Base-by-base conservation (phyloP, 106 monocot genomes). In the Posidonia australis region DNA sequence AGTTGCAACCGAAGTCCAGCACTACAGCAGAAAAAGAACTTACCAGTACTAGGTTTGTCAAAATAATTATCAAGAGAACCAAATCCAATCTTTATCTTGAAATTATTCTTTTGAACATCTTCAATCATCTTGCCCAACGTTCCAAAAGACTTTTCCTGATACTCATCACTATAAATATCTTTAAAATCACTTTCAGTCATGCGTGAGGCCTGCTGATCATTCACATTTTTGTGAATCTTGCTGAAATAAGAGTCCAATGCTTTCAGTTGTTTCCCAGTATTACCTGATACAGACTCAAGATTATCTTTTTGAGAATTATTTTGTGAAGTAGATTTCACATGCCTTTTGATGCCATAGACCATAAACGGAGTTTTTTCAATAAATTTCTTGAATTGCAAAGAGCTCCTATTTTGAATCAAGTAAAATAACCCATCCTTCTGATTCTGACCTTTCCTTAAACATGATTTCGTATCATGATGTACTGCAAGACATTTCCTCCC, bases 231-330 rank as follows among this genome's bases (percentile, higher is more conserved):
- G 12, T 69, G 14, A 49, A 84, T 76, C 67, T 79, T 88, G 52
- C 58, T 58, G 36, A 88, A 84, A 81, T 88, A 88, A 60, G 72
- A 67, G 70, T 81, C 76, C 64, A 82, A 67, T 47, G 60, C 73
- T 46, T 79, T 72, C 58, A 89, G 56, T 32, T 84, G 84, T 23
- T 56, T 73, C 63, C 54, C 69, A 16, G 13, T 13, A 32, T 66
- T 66, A 66, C 26, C 21, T 13, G 49, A 51, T 66, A 41, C 49
- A 29, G 7, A 46, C 20, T 18, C 45, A 27, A 31, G 30, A 16
- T 16, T 28, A 29, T 30, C 18, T 58, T 31, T 58, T n/a, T 16
- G 58, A 30, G 23, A 58, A 29, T 3, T 17, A 61, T 43, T 43
- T 29, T 42, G 42, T 19, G 21, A 43, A 42, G 61, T 61, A 36